phyloP scores from a whole-genome alignment of 768 basidiomycete species.

The Serendipita vermifera region DNA sequence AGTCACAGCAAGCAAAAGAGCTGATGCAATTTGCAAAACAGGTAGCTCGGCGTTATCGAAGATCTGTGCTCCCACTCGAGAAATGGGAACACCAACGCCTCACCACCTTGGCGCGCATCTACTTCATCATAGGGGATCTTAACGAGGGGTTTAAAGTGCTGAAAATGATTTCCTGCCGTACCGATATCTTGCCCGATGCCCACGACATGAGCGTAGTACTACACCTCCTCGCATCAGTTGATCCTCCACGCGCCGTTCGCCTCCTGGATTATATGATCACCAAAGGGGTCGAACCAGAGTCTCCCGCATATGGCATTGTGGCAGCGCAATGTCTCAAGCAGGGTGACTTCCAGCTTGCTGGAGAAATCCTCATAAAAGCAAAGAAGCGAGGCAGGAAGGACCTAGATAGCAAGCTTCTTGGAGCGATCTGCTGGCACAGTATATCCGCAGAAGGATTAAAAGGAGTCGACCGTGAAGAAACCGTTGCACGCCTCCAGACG shows the following conservation, averaged over 20 bases:
- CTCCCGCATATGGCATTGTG: background rate
- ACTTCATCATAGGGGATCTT: background rate
- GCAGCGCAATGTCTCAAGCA: background rate
- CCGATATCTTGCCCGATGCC: background rate
- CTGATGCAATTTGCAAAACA: background rate
- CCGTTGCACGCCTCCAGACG: background rate
- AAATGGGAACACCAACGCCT: background rate
- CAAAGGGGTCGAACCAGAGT: background rate
- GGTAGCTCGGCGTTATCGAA: background rate
- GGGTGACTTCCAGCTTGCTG: background rate
- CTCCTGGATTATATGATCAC: conserved; percentile 6
- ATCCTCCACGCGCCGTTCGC: background rate
- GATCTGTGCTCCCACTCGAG: background rate
- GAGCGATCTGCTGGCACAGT: conserved; percentile 5
- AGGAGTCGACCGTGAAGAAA: background rate
- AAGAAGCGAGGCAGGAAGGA: background rate
- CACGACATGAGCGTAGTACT: background rate
- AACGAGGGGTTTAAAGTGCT: background rate
- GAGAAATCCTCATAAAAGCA: background rate
- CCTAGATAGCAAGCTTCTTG: background rate
- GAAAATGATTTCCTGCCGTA: background rate
- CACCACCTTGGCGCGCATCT: background rate
- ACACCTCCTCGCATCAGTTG: background rate
- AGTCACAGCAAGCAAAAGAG: background rate
- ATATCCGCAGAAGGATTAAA: background rate